Conservation (phyloP, 805 yeast genomes). For the Sugiyamaella lignohabitans region DNA sequence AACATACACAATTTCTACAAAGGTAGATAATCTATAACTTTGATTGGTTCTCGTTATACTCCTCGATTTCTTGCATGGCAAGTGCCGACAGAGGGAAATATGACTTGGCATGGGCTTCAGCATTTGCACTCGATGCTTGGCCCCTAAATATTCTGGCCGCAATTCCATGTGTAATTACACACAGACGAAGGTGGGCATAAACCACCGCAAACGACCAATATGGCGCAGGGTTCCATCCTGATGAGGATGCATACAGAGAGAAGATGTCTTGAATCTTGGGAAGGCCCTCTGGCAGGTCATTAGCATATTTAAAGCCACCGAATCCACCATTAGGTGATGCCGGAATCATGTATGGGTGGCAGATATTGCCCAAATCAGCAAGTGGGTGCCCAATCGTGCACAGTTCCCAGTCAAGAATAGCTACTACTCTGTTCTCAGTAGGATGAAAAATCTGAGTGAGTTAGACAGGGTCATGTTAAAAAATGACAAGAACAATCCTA, state of each 20-base stretch:
- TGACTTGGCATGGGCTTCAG: constrained; percentile 35
- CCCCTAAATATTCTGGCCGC: constrained; percentile 49
- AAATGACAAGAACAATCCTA: no score
- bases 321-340: constrained; percentile 10
- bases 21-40: constrained; percentile 1
- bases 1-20: no score
- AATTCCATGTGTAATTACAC: constrained; percentile 57
- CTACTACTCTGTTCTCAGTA: constrained; percentile 42
- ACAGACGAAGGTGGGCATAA: constrained; percentile 48
- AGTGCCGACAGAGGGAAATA: constrained; percentile 29
- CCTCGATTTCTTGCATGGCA: constrained; percentile 23
- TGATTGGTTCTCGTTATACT: no score
- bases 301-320: constrained; percentile 6
- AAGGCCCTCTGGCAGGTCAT: constrained; percentile 20
- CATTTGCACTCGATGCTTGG: constrained; percentile 48
- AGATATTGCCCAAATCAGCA: constrained; percentile 52
- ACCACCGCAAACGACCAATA: constrained; percentile 49
- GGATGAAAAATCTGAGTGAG: constrained; percentile 42
- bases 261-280: constrained; percentile 22
- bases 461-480: no score
- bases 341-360: constrained; percentile 49
- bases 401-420: constrained; percentile 61
- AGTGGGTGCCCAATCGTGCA: constrained; percentile 61
- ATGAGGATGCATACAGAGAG: constrained; percentile 25
- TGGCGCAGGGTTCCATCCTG: constrained; percentile 39